phyloP scores from a whole-genome alignment of 495 filamentous ascomycete species.

The Sporormia fimetaria region DNA sequence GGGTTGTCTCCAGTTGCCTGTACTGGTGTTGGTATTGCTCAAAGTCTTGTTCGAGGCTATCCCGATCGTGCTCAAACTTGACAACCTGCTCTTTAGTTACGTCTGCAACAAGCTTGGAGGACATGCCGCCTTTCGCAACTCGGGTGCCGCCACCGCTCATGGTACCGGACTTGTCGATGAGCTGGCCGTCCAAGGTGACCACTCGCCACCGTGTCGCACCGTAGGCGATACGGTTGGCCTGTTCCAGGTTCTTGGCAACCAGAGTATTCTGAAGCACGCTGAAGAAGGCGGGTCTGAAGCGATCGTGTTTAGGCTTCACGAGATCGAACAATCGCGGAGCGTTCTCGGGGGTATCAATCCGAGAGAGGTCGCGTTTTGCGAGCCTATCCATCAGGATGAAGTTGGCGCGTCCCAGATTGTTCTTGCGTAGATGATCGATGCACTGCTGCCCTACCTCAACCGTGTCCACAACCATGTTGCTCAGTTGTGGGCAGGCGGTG shows the following conservation, averaged over 20 bases:
- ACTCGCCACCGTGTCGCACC: constrained; percentile 88
- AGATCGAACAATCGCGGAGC: constrained; percentile 89
- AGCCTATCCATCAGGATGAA: constrained; percentile 92
- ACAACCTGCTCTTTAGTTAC: constrained; percentile 75
- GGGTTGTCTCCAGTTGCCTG: constrained; percentile 57
- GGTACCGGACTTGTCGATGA: constrained; percentile 94
- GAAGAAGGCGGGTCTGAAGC: constrained; percentile 86
- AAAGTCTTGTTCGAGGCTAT: constrained; percentile 69
- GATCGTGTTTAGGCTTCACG: constrained; percentile 75
- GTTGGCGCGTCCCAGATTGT: constrained; percentile 91
- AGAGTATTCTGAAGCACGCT: constrained; percentile 86
- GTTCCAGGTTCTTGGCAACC: constrained; percentile 81
- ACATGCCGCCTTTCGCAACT: constrained; percentile 85
- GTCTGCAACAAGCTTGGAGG: constrained; percentile 78
- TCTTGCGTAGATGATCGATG: constrained; percentile 94
- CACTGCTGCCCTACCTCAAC: constrained; percentile 94
- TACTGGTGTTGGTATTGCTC: constrained; percentile 70
- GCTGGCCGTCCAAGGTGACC: constrained; percentile 84
- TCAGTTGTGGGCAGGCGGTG: constrained; percentile 79
- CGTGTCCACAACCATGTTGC: constrained; percentile 92
- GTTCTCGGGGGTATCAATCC: constrained; percentile 79
- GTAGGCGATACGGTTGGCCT: constrained; percentile 94
- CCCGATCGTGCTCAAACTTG: constrained; percentile 77
- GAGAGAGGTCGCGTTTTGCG: constrained; percentile 57
- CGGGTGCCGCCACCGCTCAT: constrained; percentile 94